These are phyloP conservation scores for Sphagnum fallax DNA, from an alignment of 228 moss, liverwort and hornwort species.

Conservation along the genomic window DNA sequence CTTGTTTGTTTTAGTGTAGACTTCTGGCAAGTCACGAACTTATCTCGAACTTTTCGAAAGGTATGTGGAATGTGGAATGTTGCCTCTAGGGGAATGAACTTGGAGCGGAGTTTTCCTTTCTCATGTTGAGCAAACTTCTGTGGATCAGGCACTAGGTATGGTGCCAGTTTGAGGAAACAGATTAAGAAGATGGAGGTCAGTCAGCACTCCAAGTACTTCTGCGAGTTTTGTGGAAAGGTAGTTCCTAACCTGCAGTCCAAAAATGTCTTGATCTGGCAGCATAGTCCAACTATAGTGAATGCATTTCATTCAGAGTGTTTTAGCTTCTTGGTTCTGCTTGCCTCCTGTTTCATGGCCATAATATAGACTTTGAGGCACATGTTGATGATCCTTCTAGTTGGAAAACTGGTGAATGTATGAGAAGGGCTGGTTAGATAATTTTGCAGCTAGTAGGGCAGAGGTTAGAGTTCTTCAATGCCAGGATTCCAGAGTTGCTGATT, in stretches of 20 bases:
- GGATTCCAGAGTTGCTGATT: not conserved
- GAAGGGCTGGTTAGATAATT: not conserved
- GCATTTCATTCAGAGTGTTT: too few relatives aligned
- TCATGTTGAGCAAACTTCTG: too few relatives aligned
- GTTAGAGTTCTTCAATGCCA: not conserved
- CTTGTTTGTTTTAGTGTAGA: too few relatives aligned
- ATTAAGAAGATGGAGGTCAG: conserved; percentile 88
- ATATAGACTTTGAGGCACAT: not conserved
- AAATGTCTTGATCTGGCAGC: not conserved
- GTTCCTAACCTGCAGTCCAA: not conserved
- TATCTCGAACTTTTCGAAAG: too few relatives aligned
- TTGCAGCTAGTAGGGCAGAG: not conserved
- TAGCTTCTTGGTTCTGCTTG: not conserved
- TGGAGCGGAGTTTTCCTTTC: too few relatives aligned
- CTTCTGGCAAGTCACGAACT: too few relatives aligned
- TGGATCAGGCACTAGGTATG: conserved; percentile 62
- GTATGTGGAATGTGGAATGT: too few relatives aligned
- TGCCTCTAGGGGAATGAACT: too few relatives aligned
- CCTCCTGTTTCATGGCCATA: not conserved
- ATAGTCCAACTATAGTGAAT: not conserved
- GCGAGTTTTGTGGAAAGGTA: conserved; percentile 85
- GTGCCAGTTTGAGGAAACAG: conserved; percentile 87
- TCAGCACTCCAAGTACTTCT: conserved; percentile 78
- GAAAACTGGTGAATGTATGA: not conserved
- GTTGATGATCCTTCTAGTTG: not conserved